Evolutionary conservation across 768 basidiomycete genomes (phyloP).

Genomic region (Lentinus brumalis): DNA sequence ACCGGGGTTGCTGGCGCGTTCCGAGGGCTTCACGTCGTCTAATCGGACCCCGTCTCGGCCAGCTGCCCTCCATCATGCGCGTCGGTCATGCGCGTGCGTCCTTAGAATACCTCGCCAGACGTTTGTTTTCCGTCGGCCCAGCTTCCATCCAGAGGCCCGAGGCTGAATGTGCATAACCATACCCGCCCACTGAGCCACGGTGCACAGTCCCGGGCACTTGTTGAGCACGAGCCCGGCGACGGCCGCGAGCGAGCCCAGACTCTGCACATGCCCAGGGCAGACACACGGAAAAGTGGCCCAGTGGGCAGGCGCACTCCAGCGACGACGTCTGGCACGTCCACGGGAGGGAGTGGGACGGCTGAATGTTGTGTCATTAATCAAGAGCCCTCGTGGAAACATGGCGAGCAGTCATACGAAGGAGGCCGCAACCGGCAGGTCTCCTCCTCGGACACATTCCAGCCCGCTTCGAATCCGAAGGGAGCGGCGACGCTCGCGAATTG

Average conservation of each 20-base stretch:
- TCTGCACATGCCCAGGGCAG: no score
- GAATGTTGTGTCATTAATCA: constrained; percentile 1
- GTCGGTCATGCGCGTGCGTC: not conserved
- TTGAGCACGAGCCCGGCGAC: no score
- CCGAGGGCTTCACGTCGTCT: not conserved
- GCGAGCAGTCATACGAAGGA: not conserved
- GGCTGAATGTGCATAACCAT: no score
- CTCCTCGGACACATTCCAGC: not conserved
- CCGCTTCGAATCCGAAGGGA: not conserved
- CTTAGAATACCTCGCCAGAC: not conserved
- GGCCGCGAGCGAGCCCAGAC: no score
- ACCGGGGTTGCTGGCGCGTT: constrained; percentile 8
- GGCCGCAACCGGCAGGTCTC: not conserved
- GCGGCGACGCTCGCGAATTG: not conserved
- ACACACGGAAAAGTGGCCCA: no score
- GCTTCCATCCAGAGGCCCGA: no score
- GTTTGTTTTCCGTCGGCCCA: not conserved
- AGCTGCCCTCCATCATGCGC: no score
- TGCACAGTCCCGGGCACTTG: not conserved
- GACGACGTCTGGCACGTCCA: not conserved
- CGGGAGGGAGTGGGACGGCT: not conserved
- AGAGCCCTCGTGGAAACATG: not conserved
- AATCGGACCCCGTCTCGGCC: not conserved
- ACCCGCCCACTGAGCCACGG: not conserved
- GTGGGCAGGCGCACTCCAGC: not conserved